Percentiles rank a stretch among this genome's conserved stretches.
phyloP scores from a whole-genome alignment of 2,329 filamentous ascomycete species.

The Pestalotiopsis sp. region DNA sequence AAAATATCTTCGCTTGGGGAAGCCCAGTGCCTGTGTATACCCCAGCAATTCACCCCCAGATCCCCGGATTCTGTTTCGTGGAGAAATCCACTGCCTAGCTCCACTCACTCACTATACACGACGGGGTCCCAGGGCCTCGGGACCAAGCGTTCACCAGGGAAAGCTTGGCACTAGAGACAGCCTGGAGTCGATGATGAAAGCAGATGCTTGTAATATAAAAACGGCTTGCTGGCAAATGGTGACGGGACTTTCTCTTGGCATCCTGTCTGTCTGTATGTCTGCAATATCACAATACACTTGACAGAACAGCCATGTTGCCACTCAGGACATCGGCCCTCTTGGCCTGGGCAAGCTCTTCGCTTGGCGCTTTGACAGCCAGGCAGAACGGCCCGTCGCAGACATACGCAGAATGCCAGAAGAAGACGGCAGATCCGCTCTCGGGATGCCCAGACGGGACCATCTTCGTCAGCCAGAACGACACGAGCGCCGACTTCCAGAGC shows the following conservation, averaged over 20 bases:
- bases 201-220: background rate
- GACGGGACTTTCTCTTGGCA: background rate
- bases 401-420: conserved; percentile 31
- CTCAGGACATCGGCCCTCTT: background rate
- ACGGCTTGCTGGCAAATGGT: background rate
- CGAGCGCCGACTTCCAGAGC: conserved; percentile 37
- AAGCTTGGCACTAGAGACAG: conserved; percentile 2
- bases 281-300: background rate
- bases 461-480: conserved; percentile 39
- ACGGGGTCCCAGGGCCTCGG: background rate
- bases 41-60: background rate
- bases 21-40: background rate
- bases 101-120: conserved; percentile 13
- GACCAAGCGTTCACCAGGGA: background rate
- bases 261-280: no score
- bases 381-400: conserved; percentile 3
- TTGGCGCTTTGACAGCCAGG: background rate
- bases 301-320: background rate
- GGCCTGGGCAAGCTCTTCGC: background rate
- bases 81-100: conserved; percentile 4
- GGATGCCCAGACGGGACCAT: conserved; percentile 43
- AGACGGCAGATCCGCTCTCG: conserved; percentile 34
- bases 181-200: background rate
- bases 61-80: conserved; percentile 7
- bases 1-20: background rate